Base-by-base conservation (phyloP, 352 stramenopile genomes). In the Globisporangium mamillatum region DNA sequence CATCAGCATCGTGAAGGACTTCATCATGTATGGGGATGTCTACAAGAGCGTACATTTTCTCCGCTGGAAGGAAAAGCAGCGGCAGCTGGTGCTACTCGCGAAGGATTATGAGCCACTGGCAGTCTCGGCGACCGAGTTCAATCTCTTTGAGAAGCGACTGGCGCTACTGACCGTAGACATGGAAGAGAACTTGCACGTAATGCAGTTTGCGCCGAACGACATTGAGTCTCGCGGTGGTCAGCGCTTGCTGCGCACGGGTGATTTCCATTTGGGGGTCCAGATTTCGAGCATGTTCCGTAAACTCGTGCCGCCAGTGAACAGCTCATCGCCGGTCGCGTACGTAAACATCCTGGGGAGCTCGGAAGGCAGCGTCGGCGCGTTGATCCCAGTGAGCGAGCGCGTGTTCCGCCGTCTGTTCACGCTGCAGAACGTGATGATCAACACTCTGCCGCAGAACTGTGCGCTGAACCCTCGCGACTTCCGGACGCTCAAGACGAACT, bases 11-110 rank as follows among this genome's bases (percentile, higher is more conserved):
- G 79, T 96, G 8, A 92, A 91, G 60, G 88, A 95, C 63, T 96
- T 91, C 36, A 76, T 97, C 67, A 77, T 95, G 76, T 94, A 96
- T 58, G 88, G 82, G 7, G 90, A 97, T 64, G 76, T 97, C 16
- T 96, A 91, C 78, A 96, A 96, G 72, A 94, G 89, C 38, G 87
- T 94, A 18, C 82, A 96, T 66, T 96, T 97, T 64, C 69, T 97
- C 36, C 80, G 86, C 1, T 97, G 90, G 90, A 88, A 89, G 34
- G 86, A 94, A 50, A 88, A 85, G 64, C 83, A 96, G 69, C 84
- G 88, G 0, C 83, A 93, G 60, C 73, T 97, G 20, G 75, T 91
- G 34, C 67, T 95, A 22, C 74, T 97, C 0, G 90, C 89, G 18
- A 96, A 96, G 64, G 90, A 97, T 48, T 94, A 93, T 48, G 88